Conservation (phyloP, 169 alveolate species). For the Plasmodium coatneyi region DNA sequence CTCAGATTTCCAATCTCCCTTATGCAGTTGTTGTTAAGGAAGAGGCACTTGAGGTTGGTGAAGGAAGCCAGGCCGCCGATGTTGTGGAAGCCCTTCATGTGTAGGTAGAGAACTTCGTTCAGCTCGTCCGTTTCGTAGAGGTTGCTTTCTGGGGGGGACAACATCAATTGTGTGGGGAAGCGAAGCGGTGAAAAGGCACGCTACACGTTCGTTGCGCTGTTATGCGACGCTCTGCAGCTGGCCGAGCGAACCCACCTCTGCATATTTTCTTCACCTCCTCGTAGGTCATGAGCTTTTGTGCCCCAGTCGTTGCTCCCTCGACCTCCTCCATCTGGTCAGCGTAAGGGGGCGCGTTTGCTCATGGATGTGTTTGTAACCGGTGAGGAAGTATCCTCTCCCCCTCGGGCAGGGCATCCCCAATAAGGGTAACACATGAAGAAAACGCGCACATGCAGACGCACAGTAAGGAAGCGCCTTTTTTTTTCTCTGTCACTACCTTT, state of each 20-base stretch:
- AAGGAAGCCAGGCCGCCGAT: constrained; percentile 91
- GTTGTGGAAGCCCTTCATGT: constrained; percentile 91
- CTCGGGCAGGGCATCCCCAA: not conserved
- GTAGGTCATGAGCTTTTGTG: constrained; percentile 19
- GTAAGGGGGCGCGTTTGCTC: not conserved
- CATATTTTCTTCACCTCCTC: constrained; percentile 46
- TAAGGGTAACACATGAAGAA: not conserved
- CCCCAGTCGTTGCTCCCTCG: not conserved
- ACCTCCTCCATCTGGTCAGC: not conserved
- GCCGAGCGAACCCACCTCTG: constrained; percentile 19
- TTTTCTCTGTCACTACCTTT: not conserved
- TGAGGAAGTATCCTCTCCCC: not conserved
- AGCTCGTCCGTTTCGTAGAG: constrained; percentile 91
- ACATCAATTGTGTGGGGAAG: not conserved
- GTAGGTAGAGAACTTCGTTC: constrained; percentile 93
- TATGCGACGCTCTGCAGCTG: not conserved
- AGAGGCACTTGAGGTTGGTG: constrained; percentile 91
- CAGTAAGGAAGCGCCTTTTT: not conserved
- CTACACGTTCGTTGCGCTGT: not conserved
- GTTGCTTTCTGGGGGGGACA: constrained; percentile 79
- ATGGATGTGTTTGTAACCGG: not conserved
- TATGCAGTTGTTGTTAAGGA: constrained; percentile 94
- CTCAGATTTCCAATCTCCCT: constrained; percentile 89
- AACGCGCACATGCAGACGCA: not conserved
- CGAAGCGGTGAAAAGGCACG: not conserved